A percentile compares a stretch with the other conserved stretches of the same genome.
phyloP scores from a whole-genome alignment of 2,329 filamentous ascomycete species.

The Fusarium nygamai region DNA sequence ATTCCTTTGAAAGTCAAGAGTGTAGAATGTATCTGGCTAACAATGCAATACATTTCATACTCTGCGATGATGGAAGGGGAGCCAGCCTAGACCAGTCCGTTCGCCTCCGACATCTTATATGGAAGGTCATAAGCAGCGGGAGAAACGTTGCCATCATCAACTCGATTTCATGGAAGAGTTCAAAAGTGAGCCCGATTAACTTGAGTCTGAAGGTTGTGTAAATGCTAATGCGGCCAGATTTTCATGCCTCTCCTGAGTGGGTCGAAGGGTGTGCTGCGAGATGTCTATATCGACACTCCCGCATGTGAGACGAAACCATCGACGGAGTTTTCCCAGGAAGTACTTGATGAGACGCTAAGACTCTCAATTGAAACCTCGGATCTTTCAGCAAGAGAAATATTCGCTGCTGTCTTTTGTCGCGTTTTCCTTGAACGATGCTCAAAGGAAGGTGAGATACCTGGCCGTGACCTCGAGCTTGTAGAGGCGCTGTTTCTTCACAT shows the following conservation, averaged over 20 bases:
- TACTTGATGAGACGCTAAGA: background rate
- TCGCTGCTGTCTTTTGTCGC: background rate
- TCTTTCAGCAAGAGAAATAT: background rate
- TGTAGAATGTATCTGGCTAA: background rate
- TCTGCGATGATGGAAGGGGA: background rate
- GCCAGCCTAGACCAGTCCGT: background rate
- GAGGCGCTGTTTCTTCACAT: background rate
- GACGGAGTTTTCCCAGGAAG: accelerated
- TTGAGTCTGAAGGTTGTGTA: background rate
- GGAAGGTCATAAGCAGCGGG: background rate
- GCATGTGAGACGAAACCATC: background rate
- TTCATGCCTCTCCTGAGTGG: background rate
- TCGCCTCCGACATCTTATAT: background rate
- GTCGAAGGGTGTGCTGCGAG: background rate
- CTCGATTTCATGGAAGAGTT: background rate
- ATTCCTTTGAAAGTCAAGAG: background rate
- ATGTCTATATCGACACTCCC: background rate
- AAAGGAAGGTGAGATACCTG: background rate
- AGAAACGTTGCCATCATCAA: background rate
- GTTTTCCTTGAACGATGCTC: background rate
- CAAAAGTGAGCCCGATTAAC: background rate
- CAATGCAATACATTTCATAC: background rate
- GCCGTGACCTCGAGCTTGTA: background rate
- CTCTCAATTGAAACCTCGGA: accelerated
- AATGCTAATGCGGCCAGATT: background rate